Conservation (phyloP, 2,329 filamentous ascomycete species). For the Lachnellula hyalina region DNA sequence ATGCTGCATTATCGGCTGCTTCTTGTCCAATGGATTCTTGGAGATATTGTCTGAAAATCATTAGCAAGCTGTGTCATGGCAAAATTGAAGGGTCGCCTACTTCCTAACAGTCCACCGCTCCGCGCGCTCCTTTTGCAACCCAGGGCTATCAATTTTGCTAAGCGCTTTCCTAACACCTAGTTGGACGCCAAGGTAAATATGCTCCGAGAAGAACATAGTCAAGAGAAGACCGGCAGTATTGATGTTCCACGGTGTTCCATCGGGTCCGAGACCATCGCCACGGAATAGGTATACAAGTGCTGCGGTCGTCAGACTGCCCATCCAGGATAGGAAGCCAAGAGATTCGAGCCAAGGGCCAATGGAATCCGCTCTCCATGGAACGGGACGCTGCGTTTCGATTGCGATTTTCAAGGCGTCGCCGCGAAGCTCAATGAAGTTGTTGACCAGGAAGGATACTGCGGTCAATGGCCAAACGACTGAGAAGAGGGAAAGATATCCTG, state of each 20-base stretch:
- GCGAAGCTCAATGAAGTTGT: conserved; percentile 94
- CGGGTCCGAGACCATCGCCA: conserved; percentile 57
- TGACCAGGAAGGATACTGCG: conserved; percentile 79
- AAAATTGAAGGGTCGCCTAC: conserved; percentile 36
- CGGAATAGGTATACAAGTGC: conserved; percentile 89
- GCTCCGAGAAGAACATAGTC: conserved; percentile 79
- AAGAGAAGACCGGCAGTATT: conserved; percentile 76
- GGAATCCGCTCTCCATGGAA: conserved; percentile 83
- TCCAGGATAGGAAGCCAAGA: conserved; percentile 85
- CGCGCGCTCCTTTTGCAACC: conserved; percentile 75
- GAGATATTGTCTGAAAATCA: conserved; percentile 38
- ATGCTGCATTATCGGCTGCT: conserved; percentile 43
- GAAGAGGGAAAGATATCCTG: conserved; percentile 85
- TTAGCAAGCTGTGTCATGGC: not conserved
- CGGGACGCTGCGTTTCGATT: conserved; percentile 79
- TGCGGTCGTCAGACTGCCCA: conserved; percentile 81
- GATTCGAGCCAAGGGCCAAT: conserved; percentile 91
- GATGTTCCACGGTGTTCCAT: conserved; percentile 64
- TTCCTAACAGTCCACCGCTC: conserved; percentile 79
- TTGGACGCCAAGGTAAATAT: conserved; percentile 78
- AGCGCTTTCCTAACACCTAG: conserved; percentile 68
- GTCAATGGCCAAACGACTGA: conserved; percentile 95
- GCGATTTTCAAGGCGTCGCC: conserved; percentile 94
- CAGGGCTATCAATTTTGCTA: conserved; percentile 76
- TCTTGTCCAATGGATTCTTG: conserved; percentile 63